A percentile compares a stretch with the other conserved stretches of the same genome.
Evolutionary conservation across 106 monocot genomes (phyloP).

Genomic region (Hemerocallis citrina): DNA sequence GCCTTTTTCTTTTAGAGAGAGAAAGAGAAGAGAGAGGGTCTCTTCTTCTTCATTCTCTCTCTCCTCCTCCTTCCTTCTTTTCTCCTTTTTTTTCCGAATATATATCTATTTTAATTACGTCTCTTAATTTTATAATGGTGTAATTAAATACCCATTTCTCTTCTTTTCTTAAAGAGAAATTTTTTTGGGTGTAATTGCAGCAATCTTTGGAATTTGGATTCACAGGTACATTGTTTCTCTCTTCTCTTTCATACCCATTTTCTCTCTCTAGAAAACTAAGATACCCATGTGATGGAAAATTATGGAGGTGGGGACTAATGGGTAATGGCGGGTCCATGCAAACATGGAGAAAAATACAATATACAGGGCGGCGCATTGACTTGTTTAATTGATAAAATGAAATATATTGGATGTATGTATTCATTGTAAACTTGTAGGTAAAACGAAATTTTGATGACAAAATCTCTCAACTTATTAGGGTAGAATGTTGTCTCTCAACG

Average conservation of each 20-base stretch:
- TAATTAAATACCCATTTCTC: neutral
- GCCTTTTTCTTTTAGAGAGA: neutral
- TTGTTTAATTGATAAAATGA: neutral
- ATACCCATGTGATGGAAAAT: conserved; percentile 3
- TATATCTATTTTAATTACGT: neutral
- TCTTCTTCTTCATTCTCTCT: neutral
- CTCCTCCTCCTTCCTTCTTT: neutral
- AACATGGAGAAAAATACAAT: conserved; percentile 2
- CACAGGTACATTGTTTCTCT: neutral
- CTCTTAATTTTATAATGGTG: no score
- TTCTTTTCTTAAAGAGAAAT: neutral
- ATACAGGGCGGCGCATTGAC: conserved; percentile 1
- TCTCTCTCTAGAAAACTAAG: neutral
- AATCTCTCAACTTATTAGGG: neutral
- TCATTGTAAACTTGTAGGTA: neutral
- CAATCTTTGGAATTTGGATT: neutral
- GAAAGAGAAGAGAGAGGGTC: neutral
- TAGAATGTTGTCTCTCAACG: conserved; percentile 1
- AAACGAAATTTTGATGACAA: neutral
- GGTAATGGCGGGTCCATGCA: neutral
- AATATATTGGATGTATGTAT: neutral
- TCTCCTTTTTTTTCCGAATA: neutral
- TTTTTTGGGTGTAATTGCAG: neutral
- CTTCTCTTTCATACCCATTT: neutral
- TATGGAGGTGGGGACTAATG: neutral